A percentile compares a stretch with the other conserved stretches of the same genome.
phyloP scores from a whole-genome alignment of 176 grass and related monocot genomes.

The Aegilops bicornis region DNA sequence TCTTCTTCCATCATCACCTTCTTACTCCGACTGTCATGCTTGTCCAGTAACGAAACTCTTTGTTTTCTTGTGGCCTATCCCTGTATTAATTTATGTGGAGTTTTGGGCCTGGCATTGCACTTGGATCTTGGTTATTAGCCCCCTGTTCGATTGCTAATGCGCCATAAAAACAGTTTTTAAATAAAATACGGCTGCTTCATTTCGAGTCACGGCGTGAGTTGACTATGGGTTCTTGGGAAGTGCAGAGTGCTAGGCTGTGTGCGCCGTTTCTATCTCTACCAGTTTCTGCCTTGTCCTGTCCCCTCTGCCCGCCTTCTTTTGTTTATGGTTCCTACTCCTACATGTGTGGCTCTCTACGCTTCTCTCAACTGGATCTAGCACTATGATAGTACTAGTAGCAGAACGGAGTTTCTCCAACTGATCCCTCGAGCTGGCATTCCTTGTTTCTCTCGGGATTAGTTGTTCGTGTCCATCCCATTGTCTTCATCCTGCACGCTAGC shows the following conservation, averaged over 20 bases:
- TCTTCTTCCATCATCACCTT: conserved; percentile 21
- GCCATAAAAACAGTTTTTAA: background rate
- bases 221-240: conserved; percentile 30
- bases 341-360: conserved; percentile 14
- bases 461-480: conserved; percentile 38
- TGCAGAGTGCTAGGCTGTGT: background rate
- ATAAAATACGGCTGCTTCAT: background rate
- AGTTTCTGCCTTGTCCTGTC: background rate
- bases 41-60: background rate
- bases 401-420: background rate
- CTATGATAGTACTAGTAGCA: background rate
- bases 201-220: conserved; percentile 13
- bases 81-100: background rate
- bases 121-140: background rate
- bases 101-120: conserved; percentile 26
- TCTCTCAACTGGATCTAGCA: conserved; percentile 28
- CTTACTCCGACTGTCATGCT: conserved; percentile 6
- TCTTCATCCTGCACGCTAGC: conserved; percentile 28
- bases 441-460: conserved; percentile 49
- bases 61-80: conserved; percentile 9
- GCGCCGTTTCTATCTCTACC: background rate
- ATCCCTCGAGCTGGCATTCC: conserved; percentile 36
- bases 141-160: background rate
- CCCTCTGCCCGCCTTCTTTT: background rate
- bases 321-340: background rate